Evolutionary conservation across 1,284 basidiomycete species (phyloP).

Genomic region (Mycena sp.): DNA sequence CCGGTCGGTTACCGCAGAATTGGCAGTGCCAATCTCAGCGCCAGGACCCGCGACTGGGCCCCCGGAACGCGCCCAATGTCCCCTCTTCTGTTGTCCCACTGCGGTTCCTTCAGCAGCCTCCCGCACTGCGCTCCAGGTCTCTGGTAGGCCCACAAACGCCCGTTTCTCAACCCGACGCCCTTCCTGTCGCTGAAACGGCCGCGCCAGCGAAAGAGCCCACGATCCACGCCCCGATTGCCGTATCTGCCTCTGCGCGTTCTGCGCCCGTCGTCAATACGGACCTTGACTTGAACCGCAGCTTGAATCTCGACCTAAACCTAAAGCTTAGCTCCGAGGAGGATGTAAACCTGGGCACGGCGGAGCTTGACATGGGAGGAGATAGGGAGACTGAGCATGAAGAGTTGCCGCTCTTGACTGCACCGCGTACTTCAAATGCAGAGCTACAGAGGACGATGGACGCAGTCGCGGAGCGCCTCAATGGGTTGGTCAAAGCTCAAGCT

Average conservation of each 20-base stretch:
- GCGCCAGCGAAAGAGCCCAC: conserved; percentile 20
- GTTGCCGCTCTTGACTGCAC: conserved; percentile 47
- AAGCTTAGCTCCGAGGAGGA: conserved; percentile 20
- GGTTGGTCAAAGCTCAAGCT: conserved; percentile 39
- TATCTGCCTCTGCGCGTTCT: conserved; percentile 23
- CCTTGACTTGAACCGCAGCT: conserved; percentile 22
- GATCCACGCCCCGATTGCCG: conserved; percentile 38
- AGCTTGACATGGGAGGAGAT: conserved; percentile 1
- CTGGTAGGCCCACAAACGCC: not conserved
- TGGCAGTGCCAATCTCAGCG: conserved; percentile 23
- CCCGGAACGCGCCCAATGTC: not conserved
- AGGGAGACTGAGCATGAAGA: conserved; percentile 19
- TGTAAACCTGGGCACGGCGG: not conserved
- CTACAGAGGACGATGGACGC: conserved; percentile 55
- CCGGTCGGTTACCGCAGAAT: not conserved
- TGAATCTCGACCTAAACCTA: conserved; percentile 21
- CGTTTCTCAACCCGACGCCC: conserved; percentile 7
- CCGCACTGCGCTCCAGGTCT: conserved; percentile 12
- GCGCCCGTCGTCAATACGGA: conserved; percentile 28
- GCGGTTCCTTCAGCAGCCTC: conserved; percentile 11
- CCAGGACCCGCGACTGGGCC: not conserved
- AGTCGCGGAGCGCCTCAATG: conserved; percentile 53
- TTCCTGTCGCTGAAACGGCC: not conserved
- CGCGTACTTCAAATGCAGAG: conserved; percentile 50
- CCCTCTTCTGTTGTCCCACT: not conserved